Base-by-base conservation (phyloP, 1,284 basidiomycete genomes). In the Trametes polyzona region DNA sequence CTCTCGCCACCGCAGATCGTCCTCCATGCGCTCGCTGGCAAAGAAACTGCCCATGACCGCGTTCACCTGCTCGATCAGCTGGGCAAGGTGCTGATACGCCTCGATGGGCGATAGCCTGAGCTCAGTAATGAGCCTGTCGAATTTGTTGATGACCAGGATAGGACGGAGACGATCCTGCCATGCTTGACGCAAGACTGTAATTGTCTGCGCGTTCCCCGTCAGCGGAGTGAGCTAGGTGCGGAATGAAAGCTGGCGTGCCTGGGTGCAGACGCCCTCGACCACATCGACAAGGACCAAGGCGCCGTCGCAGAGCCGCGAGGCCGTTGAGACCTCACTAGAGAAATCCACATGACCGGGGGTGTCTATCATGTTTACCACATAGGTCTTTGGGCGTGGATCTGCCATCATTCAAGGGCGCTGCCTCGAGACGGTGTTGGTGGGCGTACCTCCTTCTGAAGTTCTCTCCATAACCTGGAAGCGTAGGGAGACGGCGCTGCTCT, bases 281-380 rank as follows among this genome's bases (percentile, higher is more conserved):
- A 94, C 95, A 72, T 99, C 97, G 2, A 99, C 94, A n/a, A 99
- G 80, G 27, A 99, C 92, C 7, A 99, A 80, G 5, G 96, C 95
- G 23, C 97, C 97, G 71, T 99, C 97, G 68, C 95, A 98, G 26
- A 99, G 73, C 42, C 96, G 81, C 9, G 94, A 93, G 10, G 96
- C 95, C 1, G 93, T 93, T 0, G 96, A 98, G 0, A 99, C 97
- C 71, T 99, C 97, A 55, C 88, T 93, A 0, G 95, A 96, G 66
- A 99, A 99, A 75, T 99, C 97, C 39, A 99, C 96, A 76, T 99
- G 97, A 2, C 97, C 97, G 3, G 97, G 97, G 0, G 97, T 99
- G 73, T 99, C 97, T 66, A 99, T 96, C 80, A 99, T 90, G 72
- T 98, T 98, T 64, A 96, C 83, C 52, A 87, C 82, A 73, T 90